phyloP scores from a whole-genome alignment of 2,329 filamentous ascomycete genomes.

The Colletotrichum siamense region DNA sequence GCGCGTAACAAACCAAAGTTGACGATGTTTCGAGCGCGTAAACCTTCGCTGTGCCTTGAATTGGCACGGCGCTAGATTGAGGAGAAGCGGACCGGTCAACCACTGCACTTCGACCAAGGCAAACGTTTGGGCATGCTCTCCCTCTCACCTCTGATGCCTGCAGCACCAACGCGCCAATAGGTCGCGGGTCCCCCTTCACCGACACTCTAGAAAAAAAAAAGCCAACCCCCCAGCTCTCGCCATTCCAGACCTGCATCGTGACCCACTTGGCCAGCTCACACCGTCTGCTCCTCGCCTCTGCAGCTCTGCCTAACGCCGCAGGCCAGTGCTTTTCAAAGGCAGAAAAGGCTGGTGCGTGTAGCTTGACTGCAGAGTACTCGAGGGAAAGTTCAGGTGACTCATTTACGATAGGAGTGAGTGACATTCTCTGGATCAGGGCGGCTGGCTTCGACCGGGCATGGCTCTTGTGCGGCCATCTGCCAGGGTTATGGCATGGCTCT shows the following conservation, averaged over 20 bases:
- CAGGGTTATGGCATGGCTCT: not conserved
- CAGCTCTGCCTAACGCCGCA: not conserved
- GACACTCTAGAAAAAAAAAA: not conserved
- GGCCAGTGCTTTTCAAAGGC: not conserved
- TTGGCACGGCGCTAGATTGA: not conserved
- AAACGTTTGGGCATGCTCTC: not conserved
- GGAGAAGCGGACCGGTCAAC: not conserved
- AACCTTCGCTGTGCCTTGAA: not conserved
- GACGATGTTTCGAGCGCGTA: not conserved
- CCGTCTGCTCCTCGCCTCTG: not conserved
- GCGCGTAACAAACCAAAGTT: not conserved
- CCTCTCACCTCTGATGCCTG: not conserved
- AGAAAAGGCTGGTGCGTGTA: not conserved
- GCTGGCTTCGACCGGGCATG: not conserved
- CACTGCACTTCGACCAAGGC: not conserved
- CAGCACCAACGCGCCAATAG: not conserved
- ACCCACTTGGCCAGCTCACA: conserved; percentile 10
- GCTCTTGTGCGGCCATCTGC: not conserved
- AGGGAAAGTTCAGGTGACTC: not conserved
- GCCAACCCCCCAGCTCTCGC: not conserved
- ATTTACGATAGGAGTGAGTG: not conserved
- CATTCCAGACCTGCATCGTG: conserved; percentile 7
- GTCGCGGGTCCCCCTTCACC: not conserved
- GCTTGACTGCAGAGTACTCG: not conserved
- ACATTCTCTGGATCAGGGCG: not conserved